Evolutionary conservation across 257 asterid species (phyloP), one percentile per base, ranked within the genome.

Genomic region (Jaltomata sinuosa): DNA sequence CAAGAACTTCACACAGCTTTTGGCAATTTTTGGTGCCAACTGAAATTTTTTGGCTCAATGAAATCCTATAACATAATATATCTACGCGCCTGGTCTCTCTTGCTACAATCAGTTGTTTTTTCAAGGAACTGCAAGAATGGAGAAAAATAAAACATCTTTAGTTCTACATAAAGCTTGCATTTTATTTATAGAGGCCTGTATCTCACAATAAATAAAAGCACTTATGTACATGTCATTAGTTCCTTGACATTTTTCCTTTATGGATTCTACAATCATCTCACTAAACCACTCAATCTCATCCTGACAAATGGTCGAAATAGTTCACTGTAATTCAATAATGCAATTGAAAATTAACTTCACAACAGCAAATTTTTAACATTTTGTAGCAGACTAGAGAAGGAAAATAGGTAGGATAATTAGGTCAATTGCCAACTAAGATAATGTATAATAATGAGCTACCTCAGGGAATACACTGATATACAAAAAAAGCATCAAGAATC

Each of bases 51-150:
- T 91, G 98, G 92, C 95, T 86, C 15, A 96, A 87, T 83, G 97
- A 94, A 62, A 96, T 92, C 89, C 99, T 91, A 84, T 94, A 96
- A 87, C 99, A 89, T 77, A 96, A 86, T 88, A 92, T 94, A 89
- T 96, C 98, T 12, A 96, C 99, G 64, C 99, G 92, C 84, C 99
- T 92, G 6, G 99, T 96, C 59, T 96, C 98, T 87, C 92, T 93
- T 27, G 98, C 99, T 38, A 89, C 90, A 15, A 90, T 87, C 57
- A 96, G 87, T 85, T 96, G 99, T 88, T 96, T 96, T 88, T 92
- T 94, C 94, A 93, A 96, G 47, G 94, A 89, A 18, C 99, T 96
- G 93, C 90, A 91, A 49, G 80, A 72, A 84, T 15, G 49, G 69
- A 76, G 77, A 54, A 53, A 62, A 59, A 15, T 16, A 40, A 6